These are phyloP conservation scores for Vigna nakashimae DNA, from an alignment of 306 rosid genomes.

Conservation along the genomic window DNA sequence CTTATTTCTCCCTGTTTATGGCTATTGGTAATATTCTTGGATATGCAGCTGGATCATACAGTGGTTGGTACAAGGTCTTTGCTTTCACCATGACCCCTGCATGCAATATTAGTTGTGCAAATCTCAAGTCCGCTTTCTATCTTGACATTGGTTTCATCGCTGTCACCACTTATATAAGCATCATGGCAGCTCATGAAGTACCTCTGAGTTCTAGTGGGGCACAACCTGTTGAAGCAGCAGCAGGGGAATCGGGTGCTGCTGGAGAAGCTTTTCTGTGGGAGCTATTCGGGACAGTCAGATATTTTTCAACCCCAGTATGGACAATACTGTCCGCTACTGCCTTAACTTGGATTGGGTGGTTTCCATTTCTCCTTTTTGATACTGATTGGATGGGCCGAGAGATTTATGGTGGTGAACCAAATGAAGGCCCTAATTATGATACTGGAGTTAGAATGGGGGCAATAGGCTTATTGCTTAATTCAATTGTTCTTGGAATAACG, in stretches of 20 bases:
- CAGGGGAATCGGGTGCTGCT: constrained; percentile 61
- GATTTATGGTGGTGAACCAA: constrained; percentile 95
- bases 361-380: constrained; percentile 90
- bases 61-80: constrained; percentile 87
- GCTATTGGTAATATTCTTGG: constrained; percentile 96
- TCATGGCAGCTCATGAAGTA: constrained; percentile 73
- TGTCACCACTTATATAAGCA: constrained; percentile 71
- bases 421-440: constrained; percentile 72
- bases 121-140: constrained; percentile 94
- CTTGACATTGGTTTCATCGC: constrained; percentile 69
- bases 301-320: constrained; percentile 80
- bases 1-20: constrained; percentile 92
- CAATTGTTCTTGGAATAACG: constrained; percentile 88
- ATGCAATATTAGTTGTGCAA: constrained; percentile 84
- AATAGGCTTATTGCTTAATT: constrained; percentile 87
- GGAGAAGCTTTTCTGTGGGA: constrained; percentile 95
- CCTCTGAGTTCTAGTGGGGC: constrained; percentile 60
- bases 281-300: constrained; percentile 84
- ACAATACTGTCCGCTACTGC: constrained; percentile 75
- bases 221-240: constrained; percentile 52
- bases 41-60: constrained; percentile 83
- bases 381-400: constrained; percentile 99
- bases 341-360: constrained; percentile 95
- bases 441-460: constrained; percentile 95
- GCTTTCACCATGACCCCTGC: constrained; percentile 72